phyloP scores from a whole-genome alignment of 305 asterid genomes.

The Nicotiana rustica region DNA sequence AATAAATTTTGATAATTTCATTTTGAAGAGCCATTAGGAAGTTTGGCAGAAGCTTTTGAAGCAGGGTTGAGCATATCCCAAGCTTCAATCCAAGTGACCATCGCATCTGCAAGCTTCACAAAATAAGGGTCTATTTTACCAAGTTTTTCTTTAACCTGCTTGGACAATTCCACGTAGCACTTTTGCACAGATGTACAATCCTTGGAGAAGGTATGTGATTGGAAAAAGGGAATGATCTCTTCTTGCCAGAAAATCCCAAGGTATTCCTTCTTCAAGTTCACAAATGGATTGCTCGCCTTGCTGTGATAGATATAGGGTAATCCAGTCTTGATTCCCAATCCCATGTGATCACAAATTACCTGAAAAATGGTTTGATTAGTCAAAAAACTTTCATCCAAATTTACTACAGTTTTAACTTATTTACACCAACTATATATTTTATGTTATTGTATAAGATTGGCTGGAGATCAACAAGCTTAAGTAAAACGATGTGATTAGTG shows the following conservation, averaged over 20 bases:
- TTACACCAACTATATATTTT: no score
- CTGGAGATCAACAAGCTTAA: no score
- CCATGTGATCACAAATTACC: slow-evolving; percentile 72
- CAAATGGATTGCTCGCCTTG: slow-evolving; percentile 78
- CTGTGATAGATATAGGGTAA: slow-evolving; percentile 70
- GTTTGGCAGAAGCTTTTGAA: slow-evolving; percentile 28
- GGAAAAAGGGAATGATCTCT: slow-evolving; percentile 71
- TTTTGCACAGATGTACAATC: slow-evolving; percentile 60
- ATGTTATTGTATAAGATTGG: no score
- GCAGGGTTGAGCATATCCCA: slow-evolving; percentile 66
- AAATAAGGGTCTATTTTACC: slow-evolving; percentile 59
- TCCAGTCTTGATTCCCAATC: slow-evolving; percentile 68
- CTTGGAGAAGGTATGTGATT: slow-evolving; percentile 52
- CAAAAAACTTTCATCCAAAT: background rate
- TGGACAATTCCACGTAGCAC: slow-evolving; percentile 61
- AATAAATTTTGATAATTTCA: slow-evolving; percentile 40
- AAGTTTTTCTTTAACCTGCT: slow-evolving; percentile 62
- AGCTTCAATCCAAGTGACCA: slow-evolving; percentile 78
- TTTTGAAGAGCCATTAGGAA: slow-evolving; percentile 46
- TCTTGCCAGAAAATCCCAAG: slow-evolving; percentile 76
- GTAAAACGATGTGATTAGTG: no score
- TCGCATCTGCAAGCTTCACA: slow-evolving; percentile 63
- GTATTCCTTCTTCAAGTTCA: slow-evolving; percentile 65
- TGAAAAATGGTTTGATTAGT: slow-evolving; percentile 32
- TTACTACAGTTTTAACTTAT: background rate